phyloP scores from a whole-genome alignment of 2,329 filamentous ascomycete species.

The Pseudophaeomoniella oleicola region DNA sequence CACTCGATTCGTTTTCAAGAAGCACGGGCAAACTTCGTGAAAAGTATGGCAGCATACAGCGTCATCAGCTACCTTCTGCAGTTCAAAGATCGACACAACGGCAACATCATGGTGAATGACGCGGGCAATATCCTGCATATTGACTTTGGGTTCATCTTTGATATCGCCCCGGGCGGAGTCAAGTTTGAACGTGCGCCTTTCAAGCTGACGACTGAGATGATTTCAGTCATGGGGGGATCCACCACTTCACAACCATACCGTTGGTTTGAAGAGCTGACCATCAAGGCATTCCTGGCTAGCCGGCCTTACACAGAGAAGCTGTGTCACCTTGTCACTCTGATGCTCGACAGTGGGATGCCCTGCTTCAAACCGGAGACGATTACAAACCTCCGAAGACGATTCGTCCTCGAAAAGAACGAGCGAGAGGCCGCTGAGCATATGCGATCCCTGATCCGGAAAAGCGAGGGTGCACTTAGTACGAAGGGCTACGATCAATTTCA shows the following conservation, averaged over 20 bases:
- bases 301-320: slow-evolving; percentile 81
- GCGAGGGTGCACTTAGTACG: slow-evolving; percentile 79
- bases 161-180: slow-evolving; percentile 91
- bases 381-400: slow-evolving; percentile 79
- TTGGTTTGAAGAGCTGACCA: slow-evolving; percentile 90
- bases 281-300: slow-evolving; percentile 86
- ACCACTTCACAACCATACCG: slow-evolving; percentile 76
- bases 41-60: slow-evolving; percentile 97
- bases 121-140: slow-evolving; percentile 96
- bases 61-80: slow-evolving; percentile 93
- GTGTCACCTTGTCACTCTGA: slow-evolving; percentile 75
- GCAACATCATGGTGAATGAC: slow-evolving; percentile 99
- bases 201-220: slow-evolving; percentile 95
- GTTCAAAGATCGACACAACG: slow-evolving; percentile 98
- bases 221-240: slow-evolving; percentile 84
- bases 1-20: slow-evolving; percentile 90
- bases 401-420: slow-evolving; percentile 83
- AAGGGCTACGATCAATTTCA: slow-evolving; percentile 98
- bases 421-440: slow-evolving; percentile 92
- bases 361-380: slow-evolving; percentile 98
- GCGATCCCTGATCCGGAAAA: slow-evolving; percentile 76
- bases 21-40: slow-evolving; percentile 93
- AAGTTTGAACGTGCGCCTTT: slow-evolving; percentile 97
- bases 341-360: slow-evolving; percentile 90
- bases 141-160: slow-evolving; percentile 98